Base-by-base conservation (phyloP, 192 early-diverging fungal species). In the Funneliformis geosporum region DNA sequence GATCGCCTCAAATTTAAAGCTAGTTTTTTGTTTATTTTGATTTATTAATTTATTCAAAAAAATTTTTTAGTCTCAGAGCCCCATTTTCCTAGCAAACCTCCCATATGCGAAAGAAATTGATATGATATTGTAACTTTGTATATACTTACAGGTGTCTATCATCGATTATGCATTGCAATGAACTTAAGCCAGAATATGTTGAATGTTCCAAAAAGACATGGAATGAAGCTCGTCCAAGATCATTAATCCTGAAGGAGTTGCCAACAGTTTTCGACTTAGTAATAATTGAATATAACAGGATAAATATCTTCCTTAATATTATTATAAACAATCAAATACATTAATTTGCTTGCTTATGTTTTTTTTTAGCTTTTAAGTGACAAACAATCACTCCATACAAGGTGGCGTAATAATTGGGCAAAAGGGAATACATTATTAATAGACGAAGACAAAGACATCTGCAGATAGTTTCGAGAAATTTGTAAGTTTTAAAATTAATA, bases 341-440 rank as follows among this genome's bases (percentile, higher is more conserved):
- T 60, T 40, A 75, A n/a, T 75, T 75, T 60, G 50, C 38, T 60
- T 74, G 60, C 60, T 74, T 10, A 33, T 60, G 8, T 55, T 25
- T 44, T 33, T 18, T 50, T 50, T 43, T 75, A 75, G 28, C 73
- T 75, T 75, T 60, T 75, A 55, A 60, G 18, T 75, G 73, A 60
- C 73, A 75, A 75, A 75, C 73, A 75, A 75, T 75, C 16, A 39
- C 73, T 74, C 0, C 59, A 74, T 74, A 60, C 73, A 74, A 74
- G 5, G 16, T 74, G 73, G 27, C 3, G 28, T 60, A 7, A 60
- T 0, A 75, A 75, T 60, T 60, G 73, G 55, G 1, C 50, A 75
- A 75, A 73, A 73, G 73, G 73, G 33, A 75, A 75, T 60, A 8
- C 28, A 40, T 75, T 71, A 12, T 0, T 39, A 60, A 60, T 2